These are phyloP conservation scores for Diplotaxis tenuifolia DNA, from an alignment of 345 rosid genomes.

Conservation along the genomic window DNA sequence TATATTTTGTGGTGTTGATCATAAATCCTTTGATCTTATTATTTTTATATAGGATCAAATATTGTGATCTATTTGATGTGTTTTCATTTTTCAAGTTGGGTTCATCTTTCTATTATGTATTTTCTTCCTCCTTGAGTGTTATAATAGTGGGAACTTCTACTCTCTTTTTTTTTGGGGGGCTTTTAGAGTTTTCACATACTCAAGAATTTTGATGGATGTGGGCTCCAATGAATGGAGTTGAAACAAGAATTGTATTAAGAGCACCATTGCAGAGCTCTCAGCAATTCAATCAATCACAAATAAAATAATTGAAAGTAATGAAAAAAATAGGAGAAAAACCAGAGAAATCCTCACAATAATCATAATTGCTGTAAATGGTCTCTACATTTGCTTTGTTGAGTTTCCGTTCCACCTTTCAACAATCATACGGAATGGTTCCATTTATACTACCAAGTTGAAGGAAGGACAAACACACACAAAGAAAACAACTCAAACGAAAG, in stretches of 20 bases:
- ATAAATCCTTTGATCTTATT: neutral
- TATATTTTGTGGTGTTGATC: slow-evolving; percentile 8
- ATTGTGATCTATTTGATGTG: slow-evolving; percentile 1
- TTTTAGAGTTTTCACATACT: no score
- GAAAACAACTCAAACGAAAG: neutral
- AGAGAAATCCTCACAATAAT: neutral
- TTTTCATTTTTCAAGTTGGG: slow-evolving; percentile 9
- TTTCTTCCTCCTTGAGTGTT: no score
- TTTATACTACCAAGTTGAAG: neutral
- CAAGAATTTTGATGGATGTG: no score
- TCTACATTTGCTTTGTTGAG: neutral
- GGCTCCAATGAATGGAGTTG: no score
- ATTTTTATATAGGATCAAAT: neutral
- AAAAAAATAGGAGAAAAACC: no score
- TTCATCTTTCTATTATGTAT: slow-evolving; percentile 6
- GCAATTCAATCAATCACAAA: no score
- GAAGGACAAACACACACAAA: neutral
- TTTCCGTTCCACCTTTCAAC: neutral
- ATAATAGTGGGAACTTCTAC: no score
- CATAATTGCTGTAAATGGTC: neutral
- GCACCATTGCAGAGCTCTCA: no score
- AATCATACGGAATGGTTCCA: neutral
- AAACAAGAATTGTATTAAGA: no score
- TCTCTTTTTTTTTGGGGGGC: no score
- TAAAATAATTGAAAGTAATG: no score